Conservation (phyloP, 345 rosid species). For the Bruguiera sexangula region DNA sequence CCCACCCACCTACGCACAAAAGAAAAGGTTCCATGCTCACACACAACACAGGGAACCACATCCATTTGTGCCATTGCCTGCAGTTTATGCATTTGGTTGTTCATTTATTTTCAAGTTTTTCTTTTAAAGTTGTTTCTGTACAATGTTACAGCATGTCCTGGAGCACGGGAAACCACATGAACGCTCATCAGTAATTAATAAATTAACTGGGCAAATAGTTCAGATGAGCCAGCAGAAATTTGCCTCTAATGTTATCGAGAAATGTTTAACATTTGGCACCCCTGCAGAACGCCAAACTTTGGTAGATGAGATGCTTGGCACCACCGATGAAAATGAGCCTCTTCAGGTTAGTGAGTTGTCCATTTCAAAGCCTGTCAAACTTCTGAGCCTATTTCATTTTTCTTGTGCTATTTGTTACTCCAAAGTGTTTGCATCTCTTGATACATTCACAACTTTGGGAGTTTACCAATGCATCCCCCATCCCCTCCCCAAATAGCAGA, state of each 20-base stretch:
- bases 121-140: slow-evolving; percentile 4
- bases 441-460: no score
- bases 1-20: no score
- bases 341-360: slow-evolving; percentile 64
- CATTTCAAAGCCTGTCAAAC: neutral
- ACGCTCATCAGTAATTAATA: slow-evolving; percentile 69
- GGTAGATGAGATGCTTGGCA: slow-evolving; percentile 94
- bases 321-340: slow-evolving; percentile 96
- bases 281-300: slow-evolving; percentile 64
- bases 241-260: slow-evolving; percentile 96
- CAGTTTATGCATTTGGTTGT: neutral
- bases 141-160: slow-evolving; percentile 69
- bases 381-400: neutral
- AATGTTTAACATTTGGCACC: slow-evolving; percentile 80
- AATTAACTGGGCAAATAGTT: slow-evolving; percentile 79
- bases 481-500: no score
- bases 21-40: no score
- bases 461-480: no score
- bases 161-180: slow-evolving; percentile 93
- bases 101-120: slow-evolving; percentile 3
- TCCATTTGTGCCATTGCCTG: neutral
- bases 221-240: slow-evolving; percentile 98
- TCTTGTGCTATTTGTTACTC: neutral
- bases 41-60: neutral
- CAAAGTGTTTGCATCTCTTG: no score